Conservation (phyloP, 2,329 filamentous ascomycete species). For the Ophiocordyceps polyrhachis-furcata region DNA sequence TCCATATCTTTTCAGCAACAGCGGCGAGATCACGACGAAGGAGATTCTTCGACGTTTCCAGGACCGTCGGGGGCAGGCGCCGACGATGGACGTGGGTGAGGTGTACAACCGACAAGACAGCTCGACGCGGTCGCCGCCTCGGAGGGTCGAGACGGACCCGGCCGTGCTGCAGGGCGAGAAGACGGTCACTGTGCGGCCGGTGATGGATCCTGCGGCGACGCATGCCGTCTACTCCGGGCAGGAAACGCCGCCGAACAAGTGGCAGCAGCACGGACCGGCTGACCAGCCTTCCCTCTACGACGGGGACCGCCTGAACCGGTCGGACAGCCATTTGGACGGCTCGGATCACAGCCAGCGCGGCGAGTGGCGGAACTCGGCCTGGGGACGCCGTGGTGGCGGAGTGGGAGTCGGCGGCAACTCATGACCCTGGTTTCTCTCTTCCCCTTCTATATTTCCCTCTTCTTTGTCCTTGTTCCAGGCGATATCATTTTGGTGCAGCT, state of each 20-base stretch:
- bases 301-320: conserved; percentile 22
- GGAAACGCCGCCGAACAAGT: conserved; percentile 30
- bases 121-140: conserved; percentile 32
- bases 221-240: conserved; percentile 17
- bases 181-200: conserved; percentile 49
- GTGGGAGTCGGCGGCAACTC: conserved; percentile 28
- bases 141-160: conserved; percentile 72
- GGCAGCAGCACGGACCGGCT: conserved; percentile 23
- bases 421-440: conserved; percentile 8
- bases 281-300: conserved; percentile 26
- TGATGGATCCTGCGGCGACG: conserved; percentile 38
- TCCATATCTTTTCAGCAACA: conserved; percentile 60
- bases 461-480: conserved; percentile 6
- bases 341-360: conserved; percentile 25
- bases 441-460: too few species aligned
- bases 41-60: conserved; percentile 91
- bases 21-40: conserved; percentile 82
- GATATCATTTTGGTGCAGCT: conserved; percentile 14
- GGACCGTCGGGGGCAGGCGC: conserved; percentile 44
- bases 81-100: conserved; percentile 41
- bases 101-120: conserved; percentile 39
- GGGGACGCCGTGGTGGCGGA: conserved; percentile 29
- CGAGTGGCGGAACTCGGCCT: conserved; percentile 40
- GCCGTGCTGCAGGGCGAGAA: conserved; percentile 68
- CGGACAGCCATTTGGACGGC: conserved; percentile 21